These are phyloP conservation scores for Ziziphus jujuba DNA, from an alignment of 306 rosid species.

Conservation along the genomic window DNA sequence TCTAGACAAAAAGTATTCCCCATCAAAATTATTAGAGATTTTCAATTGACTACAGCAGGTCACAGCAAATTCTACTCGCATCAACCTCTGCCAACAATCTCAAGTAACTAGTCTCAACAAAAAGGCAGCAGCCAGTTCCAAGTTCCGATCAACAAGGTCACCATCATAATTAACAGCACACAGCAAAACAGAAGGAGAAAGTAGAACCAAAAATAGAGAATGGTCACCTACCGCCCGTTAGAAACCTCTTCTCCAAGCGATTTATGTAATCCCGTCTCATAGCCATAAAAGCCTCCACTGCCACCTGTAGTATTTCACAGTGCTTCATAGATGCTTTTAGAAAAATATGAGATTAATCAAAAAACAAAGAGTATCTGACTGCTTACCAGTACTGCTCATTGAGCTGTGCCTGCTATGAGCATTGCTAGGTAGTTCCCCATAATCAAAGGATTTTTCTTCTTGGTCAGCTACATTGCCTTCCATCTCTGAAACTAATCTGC, in stretches of 20 bases:
- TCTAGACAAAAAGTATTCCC: too few relatives aligned
- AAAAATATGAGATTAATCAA: conserved; percentile 7
- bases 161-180: background rate
- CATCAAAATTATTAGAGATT: too few relatives aligned
- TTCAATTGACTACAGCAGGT: too few relatives aligned
- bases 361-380: conserved; percentile 1
- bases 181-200: background rate
- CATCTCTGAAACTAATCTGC: conserved; percentile 41
- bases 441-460: conserved; percentile 39
- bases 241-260: conserved; percentile 52
- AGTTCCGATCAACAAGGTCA: too few relatives aligned
- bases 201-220: background rate
- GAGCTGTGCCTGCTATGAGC: conserved; percentile 68
- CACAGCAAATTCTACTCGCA: too few relatives aligned
- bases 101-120: too few relatives aligned
- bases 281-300: conserved; percentile 44
- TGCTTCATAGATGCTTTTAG: conserved; percentile 15
- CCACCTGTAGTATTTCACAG: conserved; percentile 50
- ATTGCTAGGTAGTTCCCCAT: conserved; percentile 43
- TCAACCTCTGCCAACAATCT: too few relatives aligned
- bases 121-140: too few relatives aligned
- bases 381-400: conserved; percentile 60
- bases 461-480: conserved; percentile 42
- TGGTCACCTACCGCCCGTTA: conserved; percentile 47
- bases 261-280: conserved; percentile 53